These are phyloP conservation scores for Dendrobium huoshanense DNA, from an alignment of 106 monocot species.

Conservation along the genomic window DNA sequence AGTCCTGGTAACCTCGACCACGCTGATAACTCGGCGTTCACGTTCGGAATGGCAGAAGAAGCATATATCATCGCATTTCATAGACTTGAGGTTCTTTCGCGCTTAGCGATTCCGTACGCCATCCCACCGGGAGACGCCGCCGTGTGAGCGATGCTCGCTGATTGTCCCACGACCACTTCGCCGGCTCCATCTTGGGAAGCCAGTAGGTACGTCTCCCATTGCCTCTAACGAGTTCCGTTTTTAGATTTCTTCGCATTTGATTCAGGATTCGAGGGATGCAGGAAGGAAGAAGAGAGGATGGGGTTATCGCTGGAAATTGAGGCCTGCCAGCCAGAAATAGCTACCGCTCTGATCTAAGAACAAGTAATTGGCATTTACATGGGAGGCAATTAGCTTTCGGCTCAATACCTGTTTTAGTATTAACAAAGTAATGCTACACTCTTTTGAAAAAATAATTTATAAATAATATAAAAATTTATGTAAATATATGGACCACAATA, in stretches of 20 bases:
- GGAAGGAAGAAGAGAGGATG: too few relatives aligned
- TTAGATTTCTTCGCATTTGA: neutral
- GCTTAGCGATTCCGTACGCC: conserved; percentile 89
- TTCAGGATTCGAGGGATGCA: neutral
- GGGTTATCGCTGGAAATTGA: neutral
- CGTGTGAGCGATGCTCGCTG: conserved; percentile 42
- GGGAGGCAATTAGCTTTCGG: too few relatives aligned
- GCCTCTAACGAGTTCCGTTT: too few relatives aligned
- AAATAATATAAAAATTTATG: too few relatives aligned
- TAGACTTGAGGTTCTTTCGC: conserved; percentile 66
- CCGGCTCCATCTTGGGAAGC: conserved; percentile 88
- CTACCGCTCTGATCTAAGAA: too few relatives aligned
- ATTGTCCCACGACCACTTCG: conserved; percentile 89
- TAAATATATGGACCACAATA: too few relatives aligned
- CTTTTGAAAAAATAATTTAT: too few relatives aligned
- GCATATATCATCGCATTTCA: conserved; percentile 66
- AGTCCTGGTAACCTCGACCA: conserved; percentile 55
- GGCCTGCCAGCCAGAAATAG: neutral
- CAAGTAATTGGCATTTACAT: too few relatives aligned
- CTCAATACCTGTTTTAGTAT: too few relatives aligned
- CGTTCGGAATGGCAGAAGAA: conserved; percentile 95
- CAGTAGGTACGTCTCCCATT: conserved; percentile 29
- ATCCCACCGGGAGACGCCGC: conserved; percentile 74
- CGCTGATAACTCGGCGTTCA: conserved; percentile 58
- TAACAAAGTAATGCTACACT: too few relatives aligned